Base-by-base conservation (phyloP, 1,284 basidiomycete genomes). In the Pisolithus thermaeus region DNA sequence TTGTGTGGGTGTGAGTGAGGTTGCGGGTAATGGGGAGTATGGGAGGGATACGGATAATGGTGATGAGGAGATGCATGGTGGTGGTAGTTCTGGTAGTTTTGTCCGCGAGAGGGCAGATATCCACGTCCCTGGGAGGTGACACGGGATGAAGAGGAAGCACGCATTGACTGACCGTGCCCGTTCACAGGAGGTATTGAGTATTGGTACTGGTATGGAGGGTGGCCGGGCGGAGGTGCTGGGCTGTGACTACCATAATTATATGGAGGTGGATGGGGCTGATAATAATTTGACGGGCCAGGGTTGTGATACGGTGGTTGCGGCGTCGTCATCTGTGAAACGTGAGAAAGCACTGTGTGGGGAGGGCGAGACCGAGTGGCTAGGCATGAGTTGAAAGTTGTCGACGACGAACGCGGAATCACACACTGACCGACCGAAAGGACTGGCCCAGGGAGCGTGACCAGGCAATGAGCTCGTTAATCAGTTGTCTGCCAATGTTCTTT, bases 161-260 rank as follows among this genome's bases (percentile, higher is more conserved):
- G 56, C 18, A 55, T 48, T 8, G 51, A 50, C 36, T 53, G 57
- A 36, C 30, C 32, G 25, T 55, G 60, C 25, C 48, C 51, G n/a
- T 56, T 59, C 52, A 62, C 55, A 32, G 62, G 55, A 11, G 57
- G 54, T 50, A 59, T 51, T 41, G 63, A 55, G 56, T 66, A 68
- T 48, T 59, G 63, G 32, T 54, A 63, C 53, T 56, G 66, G 43
- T 65, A 65, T 14, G 54, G 50, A 12, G 45, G 43, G 44, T 58
- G 58, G 51, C 37, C 36, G 27, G 59, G 49, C 4, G 49, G 46
- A 40, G 49, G 52, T 46, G 44, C 50, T 23, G 53, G 50, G 30
- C 49, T 49, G 28, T 54, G 49, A 43, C 14, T 38, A 30, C 48
- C 47, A 47, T 59, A 60, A 20, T 52, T 2, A 47, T 49, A 56